A percentile compares a stretch with the other conserved stretches of the same genome.
phyloP scores from a whole-genome alignment of 768 basidiomycete genomes.

The Arthromyces matolae region DNA sequence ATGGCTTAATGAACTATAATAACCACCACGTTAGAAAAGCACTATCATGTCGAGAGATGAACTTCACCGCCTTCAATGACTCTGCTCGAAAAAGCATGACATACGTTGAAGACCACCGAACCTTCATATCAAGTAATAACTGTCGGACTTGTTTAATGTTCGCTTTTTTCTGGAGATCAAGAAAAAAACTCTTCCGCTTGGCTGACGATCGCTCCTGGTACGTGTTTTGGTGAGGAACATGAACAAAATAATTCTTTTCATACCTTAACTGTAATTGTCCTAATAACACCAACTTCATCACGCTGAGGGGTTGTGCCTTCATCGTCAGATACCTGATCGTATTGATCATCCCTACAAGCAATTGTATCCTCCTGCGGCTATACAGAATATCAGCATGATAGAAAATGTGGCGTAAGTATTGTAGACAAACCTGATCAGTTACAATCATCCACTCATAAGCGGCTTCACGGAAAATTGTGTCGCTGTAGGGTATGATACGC shows the following conservation, averaged over 20 bases:
- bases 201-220: constrained; percentile 26
- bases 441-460: background rate
- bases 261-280: background rate
- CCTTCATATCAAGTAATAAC: constrained; percentile 27
- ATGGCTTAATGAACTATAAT: constrained; percentile 22
- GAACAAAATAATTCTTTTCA: background rate
- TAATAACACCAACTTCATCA: constrained; percentile 20
- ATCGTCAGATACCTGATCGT: too few relatives aligned
- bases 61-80: too few relatives aligned
- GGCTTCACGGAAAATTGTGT: background rate
- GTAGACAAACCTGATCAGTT: background rate
- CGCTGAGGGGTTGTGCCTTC: too few relatives aligned
- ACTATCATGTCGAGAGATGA: too few relatives aligned
- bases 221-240: background rate
- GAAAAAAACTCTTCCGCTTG: constrained; percentile 20
- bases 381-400: too few relatives aligned
- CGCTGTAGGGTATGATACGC: background rate
- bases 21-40: too few relatives aligned
- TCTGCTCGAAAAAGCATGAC: constrained; percentile 22
- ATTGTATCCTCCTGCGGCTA: constrained; percentile 16
- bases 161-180: constrained; percentile 12
- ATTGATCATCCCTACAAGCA: too few relatives aligned
- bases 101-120: constrained; percentile 31
- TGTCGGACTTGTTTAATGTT: constrained; percentile 2
- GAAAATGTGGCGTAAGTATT: background rate